phyloP scores from a whole-genome alignment of 257 asterid genomes.

The Cruciata laevipes region DNA sequence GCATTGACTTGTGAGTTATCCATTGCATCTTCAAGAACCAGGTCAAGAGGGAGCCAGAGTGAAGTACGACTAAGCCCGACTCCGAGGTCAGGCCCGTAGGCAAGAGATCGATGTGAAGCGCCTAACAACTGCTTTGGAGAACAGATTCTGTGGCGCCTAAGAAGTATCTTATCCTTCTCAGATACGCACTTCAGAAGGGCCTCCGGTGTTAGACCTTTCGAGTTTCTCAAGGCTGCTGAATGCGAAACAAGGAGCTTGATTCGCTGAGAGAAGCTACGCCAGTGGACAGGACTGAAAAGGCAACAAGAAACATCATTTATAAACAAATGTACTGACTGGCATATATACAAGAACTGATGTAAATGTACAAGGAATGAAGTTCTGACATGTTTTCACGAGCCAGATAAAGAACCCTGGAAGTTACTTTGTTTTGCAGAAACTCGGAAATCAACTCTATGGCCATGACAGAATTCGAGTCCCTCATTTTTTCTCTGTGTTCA shows the following conservation, averaged over 20 bases:
- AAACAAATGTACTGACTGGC: constrained; percentile 1
- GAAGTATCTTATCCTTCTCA: constrained; percentile 25
- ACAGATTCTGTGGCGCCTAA: constrained; percentile 29
- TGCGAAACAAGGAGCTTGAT: constrained; percentile 56
- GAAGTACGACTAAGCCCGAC: constrained; percentile 66
- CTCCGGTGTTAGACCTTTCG: constrained; percentile 35
- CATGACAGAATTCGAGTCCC: constrained; percentile 45
- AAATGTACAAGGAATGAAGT: constrained; percentile 30
- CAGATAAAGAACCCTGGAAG: constrained; percentile 86
- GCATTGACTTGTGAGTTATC: constrained; percentile 86
- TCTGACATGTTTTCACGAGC: constrained; percentile 93
- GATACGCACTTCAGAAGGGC: constrained; percentile 44
- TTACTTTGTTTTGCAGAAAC: constrained; percentile 63
- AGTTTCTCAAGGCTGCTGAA: constrained; percentile 57
- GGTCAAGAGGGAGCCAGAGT: constrained; percentile 93
- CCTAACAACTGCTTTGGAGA: constrained; percentile 39
- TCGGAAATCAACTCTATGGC: constrained; percentile 65
- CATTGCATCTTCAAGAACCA: constrained; percentile 91
- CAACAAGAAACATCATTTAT: constrained; percentile 2
- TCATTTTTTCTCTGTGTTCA: constrained; percentile 47
- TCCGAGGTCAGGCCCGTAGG: constrained; percentile 55
- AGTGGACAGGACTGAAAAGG: constrained; percentile 50
- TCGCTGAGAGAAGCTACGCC: constrained; percentile 59
- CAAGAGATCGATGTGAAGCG: constrained; percentile 40
- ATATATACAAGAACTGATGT: not conserved